Evolutionary conservation across 495 filamentous ascomycete species (phyloP), one percentile per base, ranked within the genome.

Genomic region (Annulohypoxylon maeteangense): DNA sequence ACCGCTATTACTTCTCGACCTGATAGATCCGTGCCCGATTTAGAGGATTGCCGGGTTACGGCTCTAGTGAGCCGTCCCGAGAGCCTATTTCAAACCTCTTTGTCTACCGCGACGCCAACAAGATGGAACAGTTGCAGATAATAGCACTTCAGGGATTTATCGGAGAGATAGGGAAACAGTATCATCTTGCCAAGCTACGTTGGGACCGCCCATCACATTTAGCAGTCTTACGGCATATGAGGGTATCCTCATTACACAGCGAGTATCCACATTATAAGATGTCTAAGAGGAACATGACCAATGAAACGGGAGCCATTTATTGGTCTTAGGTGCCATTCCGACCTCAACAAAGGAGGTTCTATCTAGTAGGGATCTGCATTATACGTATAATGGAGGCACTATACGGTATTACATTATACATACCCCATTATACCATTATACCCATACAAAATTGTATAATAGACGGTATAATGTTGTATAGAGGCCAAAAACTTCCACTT

Each of bases 61-160:
- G 70, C 16, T 45, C 60, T 36, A 62, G n/a, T 32, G 38, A 56
- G 61, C 70, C 70, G 70, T 23, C 65, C 70, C 70, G 70, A 73
- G 65, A 68, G 42, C 70, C 70, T 73, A 31, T 22, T 22, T 51
- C 10, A 16, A 65, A 53, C 55, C 4, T 51, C 38, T 36, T 40
- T 14, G 29, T 55, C 47, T 38, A 18, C 53, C 29, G 20, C 55
- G 32, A 70, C 58, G 34, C 48, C 36, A 48, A 10, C 38, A 48
- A n/a, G 2, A 55, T 18, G 16, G 14, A 10, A 53, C 8, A 62
- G 8, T 11, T 25, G 10, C 57, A 42, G 12, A 31, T 51, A 3
- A 12, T n/a, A 16, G 27, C 2, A 47, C 8, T n/a, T 50, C 6
- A 31, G 32, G 31, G 20, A 47, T 63, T 1, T 12, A 7, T 8